Evolutionary conservation across 345 rosid genomes (phyloP).

Genomic region (Viola odorata): DNA sequence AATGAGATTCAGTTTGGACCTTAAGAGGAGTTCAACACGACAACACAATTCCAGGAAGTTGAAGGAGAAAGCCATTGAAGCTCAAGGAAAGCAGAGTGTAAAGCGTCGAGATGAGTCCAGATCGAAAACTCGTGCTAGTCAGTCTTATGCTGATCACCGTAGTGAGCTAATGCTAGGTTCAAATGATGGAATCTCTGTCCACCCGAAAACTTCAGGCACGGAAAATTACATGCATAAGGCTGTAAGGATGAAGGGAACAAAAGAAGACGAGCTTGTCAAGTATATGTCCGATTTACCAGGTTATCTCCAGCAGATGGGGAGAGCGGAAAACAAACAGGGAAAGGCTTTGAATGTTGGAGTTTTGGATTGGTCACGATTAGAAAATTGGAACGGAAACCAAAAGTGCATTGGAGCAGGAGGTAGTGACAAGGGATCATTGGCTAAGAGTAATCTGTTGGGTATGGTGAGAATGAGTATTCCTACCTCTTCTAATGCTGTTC

Average conservation of each 20-base stretch:
- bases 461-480: constrained; percentile 29
- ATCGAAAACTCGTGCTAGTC: constrained; percentile 17
- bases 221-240: constrained; percentile 14
- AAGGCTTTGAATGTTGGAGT: constrained; percentile 83
- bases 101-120: constrained; percentile 34
- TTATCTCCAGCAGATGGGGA: constrained; percentile 58
- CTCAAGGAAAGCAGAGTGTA: constrained; percentile 19
- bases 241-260: constrained; percentile 26
- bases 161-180: constrained; percentile 16
- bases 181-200: constrained; percentile 23
- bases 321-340: constrained; percentile 39
- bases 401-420: constrained; percentile 19
- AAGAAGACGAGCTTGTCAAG: constrained; percentile 65
- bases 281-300: constrained; percentile 74
- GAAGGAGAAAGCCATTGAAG: constrained; percentile 31
- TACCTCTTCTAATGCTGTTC: constrained; percentile 20
- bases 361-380: constrained; percentile 73
- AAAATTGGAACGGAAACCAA: constrained; percentile 50
- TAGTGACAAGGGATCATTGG: constrained; percentile 27
- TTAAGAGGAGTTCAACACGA: constrained; percentile 32
- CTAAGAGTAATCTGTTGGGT: constrained; percentile 12
- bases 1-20: constrained; percentile 33
- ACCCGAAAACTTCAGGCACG: constrained; percentile 27
- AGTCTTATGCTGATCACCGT: constrained; percentile 9
- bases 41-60: constrained; percentile 26